These are phyloP conservation scores for Claviceps paspali DNA, from an alignment of 2,329 filamentous ascomycete species.

Conservation along the genomic window DNA sequence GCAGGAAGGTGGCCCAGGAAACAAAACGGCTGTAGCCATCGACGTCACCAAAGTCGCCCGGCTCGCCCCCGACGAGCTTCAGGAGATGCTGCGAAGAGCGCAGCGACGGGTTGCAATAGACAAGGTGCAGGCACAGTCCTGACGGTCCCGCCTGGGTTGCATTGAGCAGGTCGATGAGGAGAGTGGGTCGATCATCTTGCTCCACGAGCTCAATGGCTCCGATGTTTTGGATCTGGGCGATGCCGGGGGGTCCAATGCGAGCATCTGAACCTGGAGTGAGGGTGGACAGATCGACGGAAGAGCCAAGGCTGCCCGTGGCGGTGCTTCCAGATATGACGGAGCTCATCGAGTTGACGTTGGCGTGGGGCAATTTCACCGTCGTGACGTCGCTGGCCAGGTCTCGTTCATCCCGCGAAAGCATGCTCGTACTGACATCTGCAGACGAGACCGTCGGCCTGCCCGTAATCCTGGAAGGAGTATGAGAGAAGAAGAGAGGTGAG, in stretches of 20 bases:
- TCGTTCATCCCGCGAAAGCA: slow-evolving; percentile 31
- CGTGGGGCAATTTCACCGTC: slow-evolving; percentile 39
- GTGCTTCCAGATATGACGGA: slow-evolving; percentile 34
- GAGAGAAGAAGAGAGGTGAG: slow-evolving; percentile 39
- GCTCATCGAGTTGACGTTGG: slow-evolving; percentile 32
- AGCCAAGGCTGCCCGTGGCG: slow-evolving; percentile 36
- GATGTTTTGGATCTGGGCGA: slow-evolving; percentile 40
- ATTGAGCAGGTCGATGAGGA: slow-evolving; percentile 55
- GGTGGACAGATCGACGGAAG: slow-evolving; percentile 37
- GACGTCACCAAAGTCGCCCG: slow-evolving; percentile 25
- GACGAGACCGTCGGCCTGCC: slow-evolving; percentile 23
- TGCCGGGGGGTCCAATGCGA: slow-evolving; percentile 28
- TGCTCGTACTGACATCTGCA: slow-evolving; percentile 27
- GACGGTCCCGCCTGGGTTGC: slow-evolving; percentile 31
- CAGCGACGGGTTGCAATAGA: slow-evolving; percentile 56
- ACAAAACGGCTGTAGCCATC: slow-evolving; percentile 49
- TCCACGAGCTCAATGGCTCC: slow-evolving; percentile 60
- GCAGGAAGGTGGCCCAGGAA: slow-evolving; percentile 47
- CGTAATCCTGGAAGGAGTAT: slow-evolving; percentile 21
- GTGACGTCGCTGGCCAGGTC: slow-evolving; percentile 29
- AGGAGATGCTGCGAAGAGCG: slow-evolving; percentile 39
- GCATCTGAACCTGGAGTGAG: slow-evolving; percentile 36
- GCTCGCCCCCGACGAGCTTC: slow-evolving; percentile 38
- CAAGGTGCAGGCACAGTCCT: slow-evolving; percentile 38
- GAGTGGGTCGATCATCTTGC: slow-evolving; percentile 60